Evolutionary conservation across 257 asterid genomes (phyloP), one percentile per base, ranked within the genome.

Genomic region (Salvia splendens): DNA sequence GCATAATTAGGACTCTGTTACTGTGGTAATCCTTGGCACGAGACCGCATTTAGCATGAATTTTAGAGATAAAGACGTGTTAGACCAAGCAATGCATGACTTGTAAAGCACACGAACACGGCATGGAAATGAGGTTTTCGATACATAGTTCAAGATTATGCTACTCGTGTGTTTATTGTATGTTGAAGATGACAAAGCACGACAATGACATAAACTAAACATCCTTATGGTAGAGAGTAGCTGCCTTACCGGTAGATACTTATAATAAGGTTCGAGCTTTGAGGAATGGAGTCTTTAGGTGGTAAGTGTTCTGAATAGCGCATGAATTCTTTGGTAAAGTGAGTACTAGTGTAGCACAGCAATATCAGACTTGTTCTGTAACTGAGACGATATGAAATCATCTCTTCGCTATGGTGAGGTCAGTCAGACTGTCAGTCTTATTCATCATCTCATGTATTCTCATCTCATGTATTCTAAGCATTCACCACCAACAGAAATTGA

Each of bases 351-450:
- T 47, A 24, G 6, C 45, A n/a, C 35, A 16, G 36, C 16, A 62
- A 45, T 53, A 28, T 54, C 28, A 4, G 12, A 45, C 43, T 15
- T 12, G 8, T 63, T 43, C 46, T 33, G 57, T 12, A 41, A 10
- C 33, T 56, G 12, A 50, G 50, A 41, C 67, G 42, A 28, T 49
- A 45, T 67, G 68, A 65, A 70, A 46, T 36, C 8, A 9, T 15
- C 17, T 40, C 9, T 61, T 30, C 12, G 10, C 0, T 1, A 35
- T 35, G 48, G 43, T 58, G 20, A 38, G 43, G 41, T 51, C 48
- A 8, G 47, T 61, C 45, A 16, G 52, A 41, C 54, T 6, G 47
- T 56, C 45, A 1, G 70, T 35, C 62, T 60, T 17, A 8, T 50
- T 54, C 12, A 14, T 55, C 48, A 33, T 10, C 15, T 8, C 24